Conservation (phyloP, 2,329 filamentous ascomycete genomes). For the Aspergillus bombycis region DNA sequence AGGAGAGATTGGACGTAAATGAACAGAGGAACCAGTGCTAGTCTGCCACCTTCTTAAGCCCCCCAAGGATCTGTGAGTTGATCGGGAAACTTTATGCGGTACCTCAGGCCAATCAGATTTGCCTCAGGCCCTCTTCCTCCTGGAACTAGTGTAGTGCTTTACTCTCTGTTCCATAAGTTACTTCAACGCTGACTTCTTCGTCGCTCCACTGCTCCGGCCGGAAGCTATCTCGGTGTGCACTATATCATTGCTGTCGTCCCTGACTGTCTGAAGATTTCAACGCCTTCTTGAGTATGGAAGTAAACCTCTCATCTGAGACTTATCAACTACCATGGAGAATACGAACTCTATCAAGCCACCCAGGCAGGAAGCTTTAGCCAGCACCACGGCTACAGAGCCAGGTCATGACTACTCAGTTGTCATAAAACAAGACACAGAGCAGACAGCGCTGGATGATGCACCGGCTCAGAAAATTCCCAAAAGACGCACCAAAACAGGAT, state of each 20-base stretch:
- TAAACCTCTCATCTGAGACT: background rate
- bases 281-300: slow-evolving; percentile 22
- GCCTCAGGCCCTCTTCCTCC: background rate
- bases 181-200: background rate
- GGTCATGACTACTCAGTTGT: slow-evolving; percentile 8
- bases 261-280: background rate
- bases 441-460: slow-evolving; percentile 23
- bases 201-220: background rate
- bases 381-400: slow-evolving; percentile 7
- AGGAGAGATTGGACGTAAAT: background rate
- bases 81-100: slow-evolving; percentile 5
- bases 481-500: slow-evolving; percentile 89
- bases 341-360: slow-evolving; percentile 10
- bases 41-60: too few relatives aligned
- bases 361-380: slow-evolving; percentile 6
- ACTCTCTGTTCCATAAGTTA: background rate
- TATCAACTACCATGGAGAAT: slow-evolving; percentile 17
- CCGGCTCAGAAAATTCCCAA: slow-evolving; percentile 44
- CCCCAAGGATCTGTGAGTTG: background rate
- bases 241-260: background rate
- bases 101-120: slow-evolving; percentile 6
- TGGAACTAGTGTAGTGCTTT: background rate
- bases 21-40: background rate
- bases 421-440: slow-evolving; percentile 9
- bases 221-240: background rate